Evolutionary conservation across 495 filamentous ascomycete genomes (phyloP), one percentile per base, ranked within the genome.

Genomic region (Monascus purpureus): DNA sequence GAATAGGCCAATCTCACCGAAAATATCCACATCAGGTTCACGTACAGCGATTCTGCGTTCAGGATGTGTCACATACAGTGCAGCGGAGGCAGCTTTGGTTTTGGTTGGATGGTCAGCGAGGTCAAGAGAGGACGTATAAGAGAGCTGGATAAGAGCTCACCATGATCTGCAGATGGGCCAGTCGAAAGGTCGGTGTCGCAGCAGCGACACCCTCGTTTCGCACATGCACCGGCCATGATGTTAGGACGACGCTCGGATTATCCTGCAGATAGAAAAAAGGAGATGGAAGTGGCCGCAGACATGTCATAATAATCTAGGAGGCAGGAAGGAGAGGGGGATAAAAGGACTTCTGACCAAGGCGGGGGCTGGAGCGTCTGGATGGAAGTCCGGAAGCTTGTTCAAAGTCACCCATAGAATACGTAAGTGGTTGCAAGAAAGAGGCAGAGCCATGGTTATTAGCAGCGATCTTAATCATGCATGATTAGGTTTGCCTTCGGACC

Each of bases 11-110:
- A 29, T 35, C 50, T 53, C 30, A 53, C 54, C 50, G 19, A 42
- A 30, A 8, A 41, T 29, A 25, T 47, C 45, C 6, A 46, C 38
- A 19, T 52, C 44, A 17, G 55, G 46, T 33, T 63, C 52, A 15
- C 49, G 47, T 31, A 53, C 36, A 9, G 54, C 44, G 31, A 58
- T 36, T 40, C 50, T 55, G 33, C 58, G 53, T 51, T 59, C 50
- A 11, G 55, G 53, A 34, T 59, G 54, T 2, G 61, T 66, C 18
- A 59, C 67, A 47, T 66, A 68, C 1, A 70, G 49, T 8, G 67
- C 67, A 45, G 67, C 67, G 8, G 65, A 67, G 9, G 67, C 63
- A 45, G 67, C 67, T 71, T 26, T 39, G n/a, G n/a, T n/a, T n/a
- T n/a, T n/a, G n/a, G n/a, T n/a, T n/a, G n/a, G n/a, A n/a, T n/a